These are phyloP conservation scores for Globisporangium middletonii DNA, from an alignment of 352 stramenopile species.

Conservation along the genomic window DNA sequence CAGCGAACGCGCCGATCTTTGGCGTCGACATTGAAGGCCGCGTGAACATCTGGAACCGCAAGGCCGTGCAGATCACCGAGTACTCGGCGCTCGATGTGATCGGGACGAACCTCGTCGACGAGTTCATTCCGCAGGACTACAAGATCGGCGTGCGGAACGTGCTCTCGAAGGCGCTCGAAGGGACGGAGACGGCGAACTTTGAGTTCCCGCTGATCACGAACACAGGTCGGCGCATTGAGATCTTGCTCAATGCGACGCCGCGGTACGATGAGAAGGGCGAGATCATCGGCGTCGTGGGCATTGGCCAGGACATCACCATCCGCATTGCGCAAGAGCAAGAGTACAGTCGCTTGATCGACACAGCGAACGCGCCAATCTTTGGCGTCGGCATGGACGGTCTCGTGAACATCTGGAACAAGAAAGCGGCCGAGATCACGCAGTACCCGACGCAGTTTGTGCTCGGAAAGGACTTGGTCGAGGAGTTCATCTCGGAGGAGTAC, in stretches of 20 bases:
- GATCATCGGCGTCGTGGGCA: slow-evolving; percentile 81
- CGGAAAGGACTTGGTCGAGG: slow-evolving; percentile 83
- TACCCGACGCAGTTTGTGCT: slow-evolving; percentile 88
- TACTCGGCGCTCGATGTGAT: slow-evolving; percentile 89
- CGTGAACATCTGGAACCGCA: slow-evolving; percentile 90
- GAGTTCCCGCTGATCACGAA: slow-evolving; percentile 87
- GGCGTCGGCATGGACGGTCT: slow-evolving; percentile 73
- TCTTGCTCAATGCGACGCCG: slow-evolving; percentile 78
- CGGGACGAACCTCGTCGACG: slow-evolving; percentile 80
- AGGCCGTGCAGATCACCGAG: slow-evolving; percentile 86
- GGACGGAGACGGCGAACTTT: slow-evolving; percentile 74
- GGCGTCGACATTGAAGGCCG: slow-evolving; percentile 76
- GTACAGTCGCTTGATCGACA: slow-evolving; percentile 84
- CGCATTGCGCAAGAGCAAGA: slow-evolving; percentile 90
- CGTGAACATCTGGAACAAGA: slow-evolving; percentile 92
- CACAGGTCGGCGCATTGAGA: slow-evolving; percentile 64
- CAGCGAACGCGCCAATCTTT: slow-evolving; percentile 88
- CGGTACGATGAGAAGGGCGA: slow-evolving; percentile 76
- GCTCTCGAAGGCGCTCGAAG: slow-evolving; percentile 55
- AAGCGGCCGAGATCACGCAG: slow-evolving; percentile 87
- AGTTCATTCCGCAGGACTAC: slow-evolving; percentile 84
- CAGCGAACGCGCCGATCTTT: slow-evolving; percentile 88
- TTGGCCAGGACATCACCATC: slow-evolving; percentile 82
- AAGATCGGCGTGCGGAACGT: slow-evolving; percentile 51
- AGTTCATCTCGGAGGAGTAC: slow-evolving; percentile 86